Evolutionary conservation across 78 protist species (phyloP), one percentile per base, ranked within the genome.

Genomic region (Planoprotostelium fungivorum): DNA sequence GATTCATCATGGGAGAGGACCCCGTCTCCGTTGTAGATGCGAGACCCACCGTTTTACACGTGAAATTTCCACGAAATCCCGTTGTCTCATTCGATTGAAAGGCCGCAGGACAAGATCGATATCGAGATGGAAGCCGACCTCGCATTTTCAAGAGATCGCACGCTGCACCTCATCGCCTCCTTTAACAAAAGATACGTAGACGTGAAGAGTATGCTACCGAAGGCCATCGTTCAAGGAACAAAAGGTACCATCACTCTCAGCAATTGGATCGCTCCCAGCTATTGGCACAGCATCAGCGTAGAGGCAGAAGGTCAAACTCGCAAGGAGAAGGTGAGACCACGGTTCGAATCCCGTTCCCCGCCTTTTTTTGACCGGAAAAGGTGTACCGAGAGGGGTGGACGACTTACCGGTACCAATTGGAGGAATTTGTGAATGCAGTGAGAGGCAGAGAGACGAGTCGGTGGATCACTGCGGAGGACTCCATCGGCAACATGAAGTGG

Each of bases 391-490:
- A 85, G 16, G 87, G 87, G 16, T 37, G 36, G 87, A 85, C 87
- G 29, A 85, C 87, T 85, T 85, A 85, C 87, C 5, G 37, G 16
- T 85, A 85, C 37, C 87, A 85, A 85, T 16, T 85, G 87, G 37
- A 36, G 87, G 16, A 85, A 23, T 85, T 85, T 16, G 87, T 85
- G 29, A 36, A 85, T 5, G 63, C 63, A 16, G 16, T 85, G 5
- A 5, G 37, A 85, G 87, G 87, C 36, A 5, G 16, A 16, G 35
- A 85, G 16, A 5, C 87, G 35, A 36, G 63, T 16, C 5, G 34
- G 5, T 36, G 63, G 37, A 85, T 36, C 37, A 36, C 36, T 23
- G 16, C 35, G n/a, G 37, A 85, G 16, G 87, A 85, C 37, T 35
- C 87, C 36, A 85, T 85, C 37, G 16, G 16, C 37, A 85, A 85